Evolutionary conservation across 495 filamentous ascomycete species (phyloP).

Genomic region (Collariella sp.): DNA sequence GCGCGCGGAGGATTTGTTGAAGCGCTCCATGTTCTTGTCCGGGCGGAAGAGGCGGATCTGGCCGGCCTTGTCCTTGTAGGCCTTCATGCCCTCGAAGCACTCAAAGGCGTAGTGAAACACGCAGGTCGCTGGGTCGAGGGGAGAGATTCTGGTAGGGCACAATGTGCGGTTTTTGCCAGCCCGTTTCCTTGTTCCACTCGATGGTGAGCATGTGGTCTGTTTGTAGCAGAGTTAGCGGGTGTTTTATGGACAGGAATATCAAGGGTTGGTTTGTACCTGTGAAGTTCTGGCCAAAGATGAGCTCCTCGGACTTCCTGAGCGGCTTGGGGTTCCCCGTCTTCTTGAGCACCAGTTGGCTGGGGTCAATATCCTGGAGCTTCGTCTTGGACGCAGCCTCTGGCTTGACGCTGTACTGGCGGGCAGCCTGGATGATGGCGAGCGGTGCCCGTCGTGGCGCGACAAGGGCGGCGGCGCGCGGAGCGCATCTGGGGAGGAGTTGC

Average conservation of each 20-base stretch:
- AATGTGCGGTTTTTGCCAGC: constrained; percentile 74
- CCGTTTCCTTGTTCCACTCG: constrained; percentile 76
- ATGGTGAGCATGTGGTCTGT: constrained; percentile 88
- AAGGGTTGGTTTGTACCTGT: too few species aligned
- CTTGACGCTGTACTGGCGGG: constrained; percentile 52
- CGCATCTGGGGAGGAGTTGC: constrained; percentile 19
- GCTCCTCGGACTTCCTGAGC: constrained; percentile 61
- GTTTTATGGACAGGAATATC: too few species aligned
- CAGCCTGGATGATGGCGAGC: constrained; percentile 17
- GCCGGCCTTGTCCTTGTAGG: constrained; percentile 74
- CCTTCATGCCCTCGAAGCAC: constrained; percentile 98
- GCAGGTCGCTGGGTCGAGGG: constrained; percentile 89
- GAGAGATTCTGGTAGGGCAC: constrained; percentile 93
- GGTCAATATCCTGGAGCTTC: constrained; percentile 53
- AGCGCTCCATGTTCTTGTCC: constrained; percentile 86
- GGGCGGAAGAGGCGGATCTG: constrained; percentile 84
- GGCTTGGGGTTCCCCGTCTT: constrained; percentile 68
- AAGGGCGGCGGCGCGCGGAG: constrained; percentile 8
- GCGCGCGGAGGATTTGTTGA: constrained; percentile 81
- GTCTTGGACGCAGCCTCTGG: constrained; percentile 44
- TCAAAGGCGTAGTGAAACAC: constrained; percentile 98
- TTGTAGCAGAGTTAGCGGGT: not conserved
- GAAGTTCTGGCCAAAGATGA: constrained; percentile 82
- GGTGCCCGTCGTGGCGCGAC: constrained; percentile 21
- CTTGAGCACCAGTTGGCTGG: constrained; percentile 62